Evolutionary conservation across 2,329 filamentous ascomycete genomes (phyloP).

Genomic region (Cercospora janseana): DNA sequence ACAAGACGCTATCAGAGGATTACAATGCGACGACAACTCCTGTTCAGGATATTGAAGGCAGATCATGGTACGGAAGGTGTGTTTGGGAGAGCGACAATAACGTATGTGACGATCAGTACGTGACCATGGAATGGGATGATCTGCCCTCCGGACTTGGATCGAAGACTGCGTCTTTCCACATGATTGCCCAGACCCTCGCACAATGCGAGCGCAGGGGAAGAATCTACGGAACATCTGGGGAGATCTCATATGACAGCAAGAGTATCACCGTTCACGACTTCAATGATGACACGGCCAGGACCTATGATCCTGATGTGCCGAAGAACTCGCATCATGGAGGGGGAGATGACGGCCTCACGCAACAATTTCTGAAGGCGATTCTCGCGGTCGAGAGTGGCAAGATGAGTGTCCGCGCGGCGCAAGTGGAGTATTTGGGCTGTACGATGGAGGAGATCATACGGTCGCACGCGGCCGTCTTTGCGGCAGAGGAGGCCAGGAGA

Average conservation of each 20-base stretch:
- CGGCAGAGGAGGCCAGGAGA: conserved; percentile 80
- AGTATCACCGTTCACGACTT: conserved; percentile 77
- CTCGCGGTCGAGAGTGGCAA: conserved; percentile 71
- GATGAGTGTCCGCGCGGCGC: conserved; percentile 66
- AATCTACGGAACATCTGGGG: conserved; percentile 82
- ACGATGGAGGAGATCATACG: conserved; percentile 82
- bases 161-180: conserved; percentile 88
- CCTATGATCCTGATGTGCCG: conserved; percentile 61
- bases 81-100: conserved; percentile 92
- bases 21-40: conserved; percentile 55
- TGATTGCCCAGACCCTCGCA: conserved; percentile 85
- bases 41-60: conserved; percentile 47
- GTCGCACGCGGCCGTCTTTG: conserved; percentile 91
- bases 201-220: conserved; percentile 82
- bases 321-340: conserved; percentile 61
- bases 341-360: conserved; percentile 74
- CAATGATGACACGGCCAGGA: conserved; percentile 53
- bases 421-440: conserved; percentile 74
- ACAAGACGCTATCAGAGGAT: conserved; percentile 53
- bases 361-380: conserved; percentile 80
- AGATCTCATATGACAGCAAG: conserved; percentile 79
- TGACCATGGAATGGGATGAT: conserved; percentile 85
- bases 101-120: conserved; percentile 88
- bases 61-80: conserved; percentile 84
- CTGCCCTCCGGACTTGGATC: conserved; percentile 52